phyloP scores from a whole-genome alignment of 495 filamentous ascomycete genomes.

The Lepidopterella palustris region DNA sequence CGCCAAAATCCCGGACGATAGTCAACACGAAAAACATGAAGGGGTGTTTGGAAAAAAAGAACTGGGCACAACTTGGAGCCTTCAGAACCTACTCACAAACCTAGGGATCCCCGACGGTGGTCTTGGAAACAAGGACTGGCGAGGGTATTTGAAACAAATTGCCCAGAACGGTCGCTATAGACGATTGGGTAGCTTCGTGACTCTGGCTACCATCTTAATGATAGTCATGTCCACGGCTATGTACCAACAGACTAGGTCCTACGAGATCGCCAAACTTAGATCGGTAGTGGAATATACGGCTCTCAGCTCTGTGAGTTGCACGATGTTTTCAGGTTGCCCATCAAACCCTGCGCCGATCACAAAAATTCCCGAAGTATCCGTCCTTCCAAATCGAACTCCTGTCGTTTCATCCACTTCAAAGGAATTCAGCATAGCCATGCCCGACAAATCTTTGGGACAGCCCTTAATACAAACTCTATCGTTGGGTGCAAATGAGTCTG shows the following conservation, averaged over 20 bases:
- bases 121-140: neutral
- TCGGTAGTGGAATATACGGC: neutral
- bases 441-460: neutral
- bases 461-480: neutral
- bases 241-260: neutral
- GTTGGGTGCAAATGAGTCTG: conserved; percentile 34
- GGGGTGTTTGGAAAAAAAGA: neutral
- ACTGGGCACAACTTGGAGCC: neutral
- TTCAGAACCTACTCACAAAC: neutral
- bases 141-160: neutral
- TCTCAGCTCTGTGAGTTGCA: neutral
- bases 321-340: neutral
- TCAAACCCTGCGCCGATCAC: neutral
- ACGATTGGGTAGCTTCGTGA: neutral
- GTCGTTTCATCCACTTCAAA: neutral
- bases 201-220: neutral
- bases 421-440: neutral
- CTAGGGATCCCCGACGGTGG: neutral
- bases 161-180: neutral
- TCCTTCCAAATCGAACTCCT: neutral
- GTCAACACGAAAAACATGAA: neutral
- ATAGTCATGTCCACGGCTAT: neutral
- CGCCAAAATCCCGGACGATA: neutral
- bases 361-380: too few relatives aligned
- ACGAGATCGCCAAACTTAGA: neutral